Conservation (phyloP, 2,329 filamentous ascomycete genomes). For the Biscogniauxia sp. region DNA sequence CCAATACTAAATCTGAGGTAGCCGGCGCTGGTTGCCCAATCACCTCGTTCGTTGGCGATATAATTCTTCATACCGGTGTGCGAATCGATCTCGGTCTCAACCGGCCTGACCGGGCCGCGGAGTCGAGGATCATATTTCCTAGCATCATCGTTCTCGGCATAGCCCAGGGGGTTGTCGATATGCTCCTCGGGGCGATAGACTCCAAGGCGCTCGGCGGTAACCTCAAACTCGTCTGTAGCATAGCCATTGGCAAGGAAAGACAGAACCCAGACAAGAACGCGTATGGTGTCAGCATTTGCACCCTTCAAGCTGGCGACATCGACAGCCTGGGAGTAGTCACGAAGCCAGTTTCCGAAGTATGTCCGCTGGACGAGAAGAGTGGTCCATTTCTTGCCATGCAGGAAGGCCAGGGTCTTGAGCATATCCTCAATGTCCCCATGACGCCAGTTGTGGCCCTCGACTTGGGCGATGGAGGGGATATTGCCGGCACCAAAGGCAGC, state of each 20-base stretch:
- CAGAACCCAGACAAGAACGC: conserved; percentile 77
- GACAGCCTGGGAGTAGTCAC: conserved; percentile 82
- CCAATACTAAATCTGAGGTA: conserved; percentile 76
- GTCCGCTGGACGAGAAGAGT: conserved; percentile 73
- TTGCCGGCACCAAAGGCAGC: conserved; percentile 68
- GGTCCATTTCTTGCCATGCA: conserved; percentile 83
- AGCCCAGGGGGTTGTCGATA: conserved; percentile 77
- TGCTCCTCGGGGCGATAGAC: conserved; percentile 76
- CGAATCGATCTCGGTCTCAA: conserved; percentile 71
- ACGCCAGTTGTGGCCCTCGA: conserved; percentile 68
- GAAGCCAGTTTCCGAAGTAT: conserved; percentile 85
- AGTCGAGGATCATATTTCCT: conserved; percentile 77
- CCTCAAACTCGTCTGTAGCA: conserved; percentile 82
- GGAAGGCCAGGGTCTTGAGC: conserved; percentile 72
- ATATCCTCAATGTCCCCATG: conserved; percentile 81
- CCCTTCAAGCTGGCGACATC: conserved; percentile 78
- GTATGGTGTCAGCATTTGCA: conserved; percentile 74
- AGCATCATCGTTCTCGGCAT: conserved; percentile 84
- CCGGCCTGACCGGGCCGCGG: conserved; percentile 70
- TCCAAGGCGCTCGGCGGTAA: conserved; percentile 75
- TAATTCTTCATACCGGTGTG: conserved; percentile 98
- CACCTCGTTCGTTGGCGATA: conserved; percentile 84
- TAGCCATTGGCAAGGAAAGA: conserved; percentile 81
- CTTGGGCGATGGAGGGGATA: conserved; percentile 62
- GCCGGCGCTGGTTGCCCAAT: conserved; percentile 86